Evolutionary conservation across 1,284 basidiomycete species (phyloP), one percentile per base, ranked within the genome.

Genomic region (Phenoliferia sp.): DNA sequence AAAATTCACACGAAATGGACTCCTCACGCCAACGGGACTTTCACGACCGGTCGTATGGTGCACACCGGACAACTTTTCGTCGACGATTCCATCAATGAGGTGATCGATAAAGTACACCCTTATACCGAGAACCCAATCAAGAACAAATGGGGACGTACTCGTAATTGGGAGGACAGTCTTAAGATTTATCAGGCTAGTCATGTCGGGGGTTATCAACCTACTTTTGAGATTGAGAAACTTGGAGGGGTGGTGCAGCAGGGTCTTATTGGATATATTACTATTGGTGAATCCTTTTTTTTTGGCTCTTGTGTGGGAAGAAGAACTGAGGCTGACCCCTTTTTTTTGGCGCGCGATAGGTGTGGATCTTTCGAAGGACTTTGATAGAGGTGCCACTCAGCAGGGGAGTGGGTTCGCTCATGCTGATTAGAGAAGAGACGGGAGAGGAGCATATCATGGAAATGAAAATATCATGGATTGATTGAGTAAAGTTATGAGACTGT

Each of bases 21-120:
- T 19, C 75, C 76, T 17, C 72, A 78, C 48, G 71, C 78, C 9
- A 74, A 76, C 70, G 79, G 79, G 68, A 78, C 78, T 12, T 79
- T 78, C 71, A 70, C 67, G 17, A 77, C 78, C 60, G 72, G 73
- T 33, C 74, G 72, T 48, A 69, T 78, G 64, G 69, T 78, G 39
- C 81, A 82, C 77, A 80, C 80, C 19, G 81, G 81, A 31, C 81
- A 82, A 70, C 76, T 82, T 69, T 82, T 82, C 75, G 79, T 82
- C 58, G 80, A 80, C 61, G 80, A 81, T 44, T n/a, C 16, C 35
- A 61, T 33, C 39, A 48, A 48, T 44, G 39, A 50, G 29, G 29
- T 61, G 29, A n/a, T 48, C 28, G 36, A 61, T 31, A 61, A 61
- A n/a, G n/a, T 61, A 10, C 28, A 34, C 34, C 34, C 57, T 3